Evolutionary conservation across 2,329 filamentous ascomycete species (phyloP), one percentile per base, ranked within the genome.

Genomic region (Paracamarosporium sp.): DNA sequence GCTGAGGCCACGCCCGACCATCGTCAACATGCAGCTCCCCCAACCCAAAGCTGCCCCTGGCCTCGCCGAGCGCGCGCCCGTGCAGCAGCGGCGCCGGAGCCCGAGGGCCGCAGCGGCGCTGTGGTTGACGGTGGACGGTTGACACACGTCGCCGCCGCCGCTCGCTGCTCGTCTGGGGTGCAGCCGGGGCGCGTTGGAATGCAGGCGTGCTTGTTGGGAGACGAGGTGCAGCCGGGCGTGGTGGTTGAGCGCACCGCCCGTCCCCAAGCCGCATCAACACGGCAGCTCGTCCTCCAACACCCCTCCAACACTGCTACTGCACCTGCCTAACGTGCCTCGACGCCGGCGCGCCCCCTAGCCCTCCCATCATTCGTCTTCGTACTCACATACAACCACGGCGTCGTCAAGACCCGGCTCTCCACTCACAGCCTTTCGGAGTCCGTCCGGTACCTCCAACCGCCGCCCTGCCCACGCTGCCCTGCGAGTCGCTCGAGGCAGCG

Each of bases 1-100:
- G 72, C 71, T 66, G 69, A 70, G 64, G 63, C 71, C 72, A 51
- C 62, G 53, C 54, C 46, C 56, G 62, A 62, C 47, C 65, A 68
- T 68, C 65, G 61, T 65, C 67, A 64, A 66, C 68, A 62, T 45
- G 41, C 45, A 40, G 36, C 50, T 36, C 45, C 25, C 33, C 45
- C 43, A 55, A 61, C 54, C 56, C 59, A 54, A 61, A 58, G 53
- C 55, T 30, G 61, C 64, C 66, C 59, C 63, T 64, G 60, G 55
- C 57, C 54, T 55, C 53, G 55, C 58, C 57, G 54, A 56, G 52
- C 28, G 56, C 61, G n/a, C n/a, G n/a, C 56, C 64, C 60, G 53
- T 58, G 53, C 44, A 46, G 27, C 38, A 25, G 17, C 3, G 24
- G 25, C 30, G 48, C 64, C 64, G 65, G 64, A 59, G 56, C 47